Evolutionary conservation across 75 land plant genomes (phyloP), one percentile per base, ranked within the genome.

Genomic region (Cupressus sempervirens): DNA sequence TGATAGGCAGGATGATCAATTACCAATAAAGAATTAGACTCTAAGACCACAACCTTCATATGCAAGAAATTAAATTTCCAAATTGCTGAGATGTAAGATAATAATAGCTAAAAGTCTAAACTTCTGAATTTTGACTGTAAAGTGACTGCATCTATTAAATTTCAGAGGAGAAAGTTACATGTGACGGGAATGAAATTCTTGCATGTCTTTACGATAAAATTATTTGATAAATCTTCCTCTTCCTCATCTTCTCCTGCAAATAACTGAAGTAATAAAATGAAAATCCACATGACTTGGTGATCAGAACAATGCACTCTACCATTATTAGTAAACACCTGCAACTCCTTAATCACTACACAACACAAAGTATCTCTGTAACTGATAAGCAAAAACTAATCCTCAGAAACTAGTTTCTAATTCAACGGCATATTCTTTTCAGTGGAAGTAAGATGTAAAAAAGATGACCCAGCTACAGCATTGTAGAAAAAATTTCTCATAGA

Each of bases 181-280:
- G 97, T 91, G 9, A 96, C 96, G 82, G 98, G 98, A 81, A 98
- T 94, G 84, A 96, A 93, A 84, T 88, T 93, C 88, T 92, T 93
- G 91, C 98, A 98, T 36, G 92, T 89, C 83, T 95, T 98, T 68
- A 98, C 97, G 45, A 98, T 89, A 82, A 94, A 98, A 84, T 98
- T 98, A 74, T 96, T 76, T 18, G 99, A 93, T 23, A 98, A 88
- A 81, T 98, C 98, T 18, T 87, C 85, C 35, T 95, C 96, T 76
- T 93, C 98, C 3, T 91, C 97, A 32, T 91, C 83, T 81, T 83
- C 97, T 82, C 74, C 84, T 74, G 87, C 67, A 87, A 97, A 92
- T 45, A 97, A 85, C 99, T 95, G 92, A 74, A 77, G 86, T 14
- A 87, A 87, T 48, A 35, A 65, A 48, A 48, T 48, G 50, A 48